These are phyloP conservation scores for Ophiobolus disseminans DNA, from an alignment of 2,329 filamentous ascomycete species.

Conservation along the genomic window DNA sequence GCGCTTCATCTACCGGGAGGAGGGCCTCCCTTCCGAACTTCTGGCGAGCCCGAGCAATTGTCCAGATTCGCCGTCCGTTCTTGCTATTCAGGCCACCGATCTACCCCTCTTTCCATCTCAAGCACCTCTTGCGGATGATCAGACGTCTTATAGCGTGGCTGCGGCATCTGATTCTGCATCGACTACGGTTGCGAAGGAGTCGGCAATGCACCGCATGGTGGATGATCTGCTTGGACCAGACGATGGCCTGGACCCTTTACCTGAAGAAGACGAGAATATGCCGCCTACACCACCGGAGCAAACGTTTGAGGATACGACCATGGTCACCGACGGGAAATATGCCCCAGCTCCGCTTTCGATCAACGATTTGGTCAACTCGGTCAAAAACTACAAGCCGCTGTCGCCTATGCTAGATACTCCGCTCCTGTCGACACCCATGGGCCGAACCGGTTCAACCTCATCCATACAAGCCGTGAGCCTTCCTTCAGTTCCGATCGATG, in stretches of 20 bases:
- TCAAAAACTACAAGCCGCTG: conserved; percentile 44
- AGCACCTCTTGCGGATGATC: conserved; percentile 41
- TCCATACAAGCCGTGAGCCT: conserved; percentile 43
- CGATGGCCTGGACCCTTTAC: conserved; percentile 49
- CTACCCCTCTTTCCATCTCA: conserved; percentile 40
- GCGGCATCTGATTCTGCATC: conserved; percentile 58
- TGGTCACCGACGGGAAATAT: conserved; percentile 42
- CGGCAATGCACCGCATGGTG: conserved; percentile 65
- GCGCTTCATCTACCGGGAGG: conserved; percentile 62
- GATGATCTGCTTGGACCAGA: conserved; percentile 60
- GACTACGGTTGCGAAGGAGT: conserved; percentile 51
- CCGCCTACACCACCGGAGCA: conserved; percentile 57
- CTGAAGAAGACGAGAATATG: conserved; percentile 53
- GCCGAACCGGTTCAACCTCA: conserved; percentile 42
- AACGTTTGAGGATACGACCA: conserved; percentile 51
- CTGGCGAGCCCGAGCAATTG: conserved; percentile 53
- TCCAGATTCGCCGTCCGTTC: conserved; percentile 50
- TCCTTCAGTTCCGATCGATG: conserved; percentile 48
- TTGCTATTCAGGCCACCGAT: conserved; percentile 49
- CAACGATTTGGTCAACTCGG: conserved; percentile 47
- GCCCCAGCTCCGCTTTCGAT: conserved; percentile 39
- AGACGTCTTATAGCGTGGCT: conserved; percentile 43
- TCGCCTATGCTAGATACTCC: conserved; percentile 36
- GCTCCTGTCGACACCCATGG: conserved; percentile 41
- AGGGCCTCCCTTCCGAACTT: conserved; percentile 59